Base-by-base conservation (phyloP, 352 stramenopile species). In the Phytophthora sp. region DNA sequence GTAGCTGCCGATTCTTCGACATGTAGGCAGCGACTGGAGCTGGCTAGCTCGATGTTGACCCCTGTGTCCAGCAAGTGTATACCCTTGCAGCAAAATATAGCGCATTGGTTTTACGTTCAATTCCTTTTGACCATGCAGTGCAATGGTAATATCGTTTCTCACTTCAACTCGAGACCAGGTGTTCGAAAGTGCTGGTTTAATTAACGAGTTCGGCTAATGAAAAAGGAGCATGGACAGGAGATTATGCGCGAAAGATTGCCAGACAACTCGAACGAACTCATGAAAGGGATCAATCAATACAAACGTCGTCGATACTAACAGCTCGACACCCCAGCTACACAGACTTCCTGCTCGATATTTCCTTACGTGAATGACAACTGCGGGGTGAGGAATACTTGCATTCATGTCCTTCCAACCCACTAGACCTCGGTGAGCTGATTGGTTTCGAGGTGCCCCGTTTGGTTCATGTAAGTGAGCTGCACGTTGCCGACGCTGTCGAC, bases 401-500 rank as follows among this genome's bases (percentile, higher is more conserved):
- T n/a, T n/a, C n/a, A n/a, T n/a, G n/a, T n/a, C n/a, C n/a, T n/a
- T n/a, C n/a, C n/a, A n/a, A n/a, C n/a, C n/a, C n/a, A 55, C 48
- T 74, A 89, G 32, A 77, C 81, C 56, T 91, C 82, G 2, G 79
- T 78, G 55, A 91, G 73, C 61, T 84, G 74, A 15, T 65, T 72
- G 23, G 76, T 84, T n/a, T 73, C 51, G 15, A 91, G 49, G 52
- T 91, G 79, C 8, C 70, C 77, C 0, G 76, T 89, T 45, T 87
- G 73, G 67, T 91, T 91, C 77, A 89, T 72, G 60, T 72, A 79
- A 20, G 76, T 71, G 54, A 89, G 54, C 66, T 91, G 79, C 32
- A 89, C 74, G 52, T 89, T 89, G 39, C 82, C 79, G 51, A 89
- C 79, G 42, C 75, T 88, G 64, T 89, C 79, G 42, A 91, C 62